Percentiles rank a stretch among this genome's conserved stretches.
These are phyloP conservation scores for Selaginella tamariscina DNA, from an alignment of 75 land plant genomes.

Conservation along the genomic window DNA sequence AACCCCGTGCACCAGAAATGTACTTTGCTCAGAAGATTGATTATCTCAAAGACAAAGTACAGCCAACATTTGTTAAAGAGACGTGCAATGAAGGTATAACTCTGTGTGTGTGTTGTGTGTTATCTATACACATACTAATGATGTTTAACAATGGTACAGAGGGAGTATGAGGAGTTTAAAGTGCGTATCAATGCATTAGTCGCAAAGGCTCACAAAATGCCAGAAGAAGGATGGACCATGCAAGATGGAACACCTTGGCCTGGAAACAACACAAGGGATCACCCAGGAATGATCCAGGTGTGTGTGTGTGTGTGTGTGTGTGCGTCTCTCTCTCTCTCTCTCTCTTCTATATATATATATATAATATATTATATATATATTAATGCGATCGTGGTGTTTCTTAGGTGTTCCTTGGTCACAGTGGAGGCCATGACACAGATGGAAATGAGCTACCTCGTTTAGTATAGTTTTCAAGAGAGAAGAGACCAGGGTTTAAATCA, in stretches of 20 bases:
- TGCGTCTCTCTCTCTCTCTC: too few relatives aligned
- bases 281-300: conserved; percentile 16
- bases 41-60: conserved; percentile 11
- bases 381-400: not conserved
- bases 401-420: conserved; percentile 65
- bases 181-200: conserved; percentile 2
- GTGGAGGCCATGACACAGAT: conserved; percentile 52
- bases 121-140: too few relatives aligned
- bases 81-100: conserved; percentile 8
- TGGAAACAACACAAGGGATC: conserved; percentile 2
- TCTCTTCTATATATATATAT: too few relatives aligned
- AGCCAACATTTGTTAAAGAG: conserved; percentile 6
- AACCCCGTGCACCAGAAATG: conserved; percentile 2
- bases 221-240: conserved; percentile 83
- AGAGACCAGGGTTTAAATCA: conserved; percentile 75
- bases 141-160: not conserved
- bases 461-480: conserved; percentile 79
- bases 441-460: conserved; percentile 67
- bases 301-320: too few relatives aligned
- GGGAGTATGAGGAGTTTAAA: conserved; percentile 11
- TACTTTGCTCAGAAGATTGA: conserved; percentile 7
- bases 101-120: too few relatives aligned
- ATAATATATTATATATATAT: too few relatives aligned
- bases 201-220: conserved; percentile 16
- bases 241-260: conserved; percentile 35